Conservation (phyloP, 345 rosid species). For the Brassica cretica region DNA sequence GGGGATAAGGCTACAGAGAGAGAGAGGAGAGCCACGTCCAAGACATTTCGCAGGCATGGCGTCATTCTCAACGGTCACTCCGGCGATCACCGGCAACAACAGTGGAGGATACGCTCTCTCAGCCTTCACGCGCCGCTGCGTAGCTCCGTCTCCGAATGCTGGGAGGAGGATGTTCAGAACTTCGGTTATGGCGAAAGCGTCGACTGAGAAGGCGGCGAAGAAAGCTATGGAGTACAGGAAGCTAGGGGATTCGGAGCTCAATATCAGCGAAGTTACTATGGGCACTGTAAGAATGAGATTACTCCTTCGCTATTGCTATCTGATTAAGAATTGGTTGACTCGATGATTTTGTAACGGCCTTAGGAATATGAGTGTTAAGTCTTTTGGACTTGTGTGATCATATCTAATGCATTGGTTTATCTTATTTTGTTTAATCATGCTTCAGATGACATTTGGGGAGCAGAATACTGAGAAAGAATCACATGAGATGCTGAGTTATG, state of each 20-base stretch:
- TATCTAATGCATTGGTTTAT: background rate
- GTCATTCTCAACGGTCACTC: conserved; percentile 34
- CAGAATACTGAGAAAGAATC: conserved; percentile 89
- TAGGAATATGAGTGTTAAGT: background rate
- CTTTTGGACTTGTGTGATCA: background rate
- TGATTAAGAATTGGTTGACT: background rate
- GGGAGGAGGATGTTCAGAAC: conserved; percentile 29
- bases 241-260: conserved; percentile 83
- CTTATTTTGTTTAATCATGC: background rate
- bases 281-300: conserved; percentile 69
- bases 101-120: background rate
- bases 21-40: conserved; percentile 15
- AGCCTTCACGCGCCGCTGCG: conserved; percentile 9
- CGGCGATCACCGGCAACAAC: conserved; percentile 7
- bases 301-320: background rate
- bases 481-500: conserved; percentile 74
- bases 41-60: conserved; percentile 35
- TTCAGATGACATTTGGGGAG: conserved; percentile 90
- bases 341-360: conserved; percentile 35
- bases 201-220: conserved; percentile 42
- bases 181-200: conserved; percentile 41
- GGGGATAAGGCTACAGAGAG: conserved; percentile 26
- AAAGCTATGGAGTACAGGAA: conserved; percentile 64
- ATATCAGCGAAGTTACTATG: conserved; percentile 66
- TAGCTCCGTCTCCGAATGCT: conserved; percentile 9